A percentile compares a stretch with the other conserved stretches of the same genome.
Conservation (phyloP, 441 rosid genomes). For the Gossypium schwendimanii region DNA sequence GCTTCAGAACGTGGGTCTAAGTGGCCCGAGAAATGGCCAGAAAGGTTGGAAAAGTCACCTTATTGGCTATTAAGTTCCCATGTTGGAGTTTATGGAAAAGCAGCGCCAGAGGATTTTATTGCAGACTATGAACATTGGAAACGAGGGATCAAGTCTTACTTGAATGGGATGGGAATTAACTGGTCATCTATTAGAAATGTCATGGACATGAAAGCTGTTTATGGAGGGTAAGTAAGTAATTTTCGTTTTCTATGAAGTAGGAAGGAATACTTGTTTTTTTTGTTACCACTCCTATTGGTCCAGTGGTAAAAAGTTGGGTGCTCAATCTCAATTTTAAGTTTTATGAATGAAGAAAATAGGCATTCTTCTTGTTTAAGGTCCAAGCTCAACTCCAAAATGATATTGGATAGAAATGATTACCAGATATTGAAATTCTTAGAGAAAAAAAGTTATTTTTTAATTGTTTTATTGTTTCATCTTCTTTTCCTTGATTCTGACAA, state of each 20-base stretch:
- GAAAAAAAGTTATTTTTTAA: not conserved
- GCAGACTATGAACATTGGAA: constrained; percentile 1
- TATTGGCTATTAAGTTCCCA: constrained; percentile 12
- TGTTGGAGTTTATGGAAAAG: constrained; percentile 3
- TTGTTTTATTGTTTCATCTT: not conserved
- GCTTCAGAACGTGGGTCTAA: constrained; percentile 8
- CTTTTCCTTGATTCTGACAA: constrained; percentile 11
- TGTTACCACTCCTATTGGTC: too few species aligned
- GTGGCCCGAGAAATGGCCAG: constrained; percentile 6
- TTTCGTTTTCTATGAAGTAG: not conserved
- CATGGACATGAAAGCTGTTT: constrained; percentile 9
- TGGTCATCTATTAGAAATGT: constrained; percentile 4
- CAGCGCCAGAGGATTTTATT: constrained; percentile 4
- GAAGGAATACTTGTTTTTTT: too few species aligned
- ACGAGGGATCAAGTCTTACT: not conserved
- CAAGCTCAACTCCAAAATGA: too few species aligned
- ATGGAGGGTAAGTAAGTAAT: constrained; percentile 2
- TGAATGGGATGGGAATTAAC: not conserved
- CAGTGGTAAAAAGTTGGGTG: too few species aligned
- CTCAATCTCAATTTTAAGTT: too few species aligned
- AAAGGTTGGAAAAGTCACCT: not conserved
- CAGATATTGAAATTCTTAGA: too few species aligned
- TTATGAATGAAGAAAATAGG: too few species aligned
- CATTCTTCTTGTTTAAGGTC: too few species aligned
- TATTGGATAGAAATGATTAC: too few species aligned